Conservation (phyloP, 2,329 filamentous ascomycete genomes). For the Fusarium sp. region DNA sequence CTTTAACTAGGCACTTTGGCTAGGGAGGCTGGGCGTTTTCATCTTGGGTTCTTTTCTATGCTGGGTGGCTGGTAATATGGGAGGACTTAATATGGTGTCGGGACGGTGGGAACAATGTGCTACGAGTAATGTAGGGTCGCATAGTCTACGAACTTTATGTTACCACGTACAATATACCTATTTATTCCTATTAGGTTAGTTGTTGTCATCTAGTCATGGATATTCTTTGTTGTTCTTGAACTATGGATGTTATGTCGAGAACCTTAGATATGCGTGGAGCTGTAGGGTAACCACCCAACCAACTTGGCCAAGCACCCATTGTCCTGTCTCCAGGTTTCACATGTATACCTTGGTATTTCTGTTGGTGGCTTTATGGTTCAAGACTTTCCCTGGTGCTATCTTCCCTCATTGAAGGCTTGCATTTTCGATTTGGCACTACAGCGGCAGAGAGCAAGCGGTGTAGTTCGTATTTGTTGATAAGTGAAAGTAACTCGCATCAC, state of each 20-base stretch:
- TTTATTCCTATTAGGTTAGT: background rate
- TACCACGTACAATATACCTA: constrained; percentile 26
- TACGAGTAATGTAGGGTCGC: constrained; percentile 35
- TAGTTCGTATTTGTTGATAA: background rate
- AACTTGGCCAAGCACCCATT: background rate
- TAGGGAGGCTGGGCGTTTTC: constrained; percentile 9
- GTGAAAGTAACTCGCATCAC: constrained; percentile 14
- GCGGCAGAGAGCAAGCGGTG: background rate
- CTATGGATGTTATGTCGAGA: background rate
- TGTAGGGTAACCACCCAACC: background rate
- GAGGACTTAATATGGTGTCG: constrained; percentile 21
- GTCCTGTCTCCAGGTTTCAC: background rate
- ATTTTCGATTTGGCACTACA: background rate
- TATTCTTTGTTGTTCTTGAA: background rate
- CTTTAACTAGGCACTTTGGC: constrained; percentile 47
- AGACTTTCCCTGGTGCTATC: background rate
- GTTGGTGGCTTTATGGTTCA: constrained; percentile 13
- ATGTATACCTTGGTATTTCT: background rate
- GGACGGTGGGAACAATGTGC: constrained; percentile 3
- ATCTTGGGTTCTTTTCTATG: constrained; percentile 6
- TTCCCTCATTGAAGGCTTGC: background rate
- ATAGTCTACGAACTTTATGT: constrained; percentile 24
- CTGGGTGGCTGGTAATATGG: constrained; percentile 1
- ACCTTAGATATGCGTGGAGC: background rate
- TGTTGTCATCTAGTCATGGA: background rate